These are phyloP conservation scores for Dryas alaskensis DNA, from an alignment of 306 rosid species.

Conservation along the genomic window DNA sequence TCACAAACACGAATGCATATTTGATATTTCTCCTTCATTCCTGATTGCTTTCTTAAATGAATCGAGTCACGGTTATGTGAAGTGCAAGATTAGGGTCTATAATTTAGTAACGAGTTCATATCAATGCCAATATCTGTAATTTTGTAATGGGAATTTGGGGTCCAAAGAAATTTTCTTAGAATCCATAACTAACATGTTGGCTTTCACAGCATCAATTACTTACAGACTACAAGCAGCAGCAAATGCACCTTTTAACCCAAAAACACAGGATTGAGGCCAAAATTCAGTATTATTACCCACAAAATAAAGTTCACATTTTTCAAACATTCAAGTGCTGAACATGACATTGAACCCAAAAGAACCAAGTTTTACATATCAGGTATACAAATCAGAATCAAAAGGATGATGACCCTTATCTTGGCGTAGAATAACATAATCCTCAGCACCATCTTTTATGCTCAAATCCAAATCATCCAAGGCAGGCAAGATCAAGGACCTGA, in stretches of 20 bases:
- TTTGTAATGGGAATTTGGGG: not conserved
- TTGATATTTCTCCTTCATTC: not conserved
- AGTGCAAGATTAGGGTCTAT: no score
- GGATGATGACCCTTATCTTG: conserved; percentile 43
- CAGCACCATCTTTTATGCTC: conserved; percentile 3
- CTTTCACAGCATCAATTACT: not conserved
- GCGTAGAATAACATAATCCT: conserved; percentile 27
- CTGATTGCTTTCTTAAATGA: conserved; percentile 16
- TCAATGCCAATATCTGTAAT: no score
- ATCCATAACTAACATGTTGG: no score
- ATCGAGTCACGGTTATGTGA: no score
- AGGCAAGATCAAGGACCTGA: conserved; percentile 43
- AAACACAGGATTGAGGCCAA: not conserved
- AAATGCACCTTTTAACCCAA: not conserved
- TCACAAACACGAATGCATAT: conserved; percentile 27
- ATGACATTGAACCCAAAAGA: not conserved
- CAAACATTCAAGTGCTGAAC: not conserved
- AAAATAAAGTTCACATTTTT: not conserved
- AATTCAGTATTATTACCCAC: not conserved
- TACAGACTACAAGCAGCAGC: not conserved
- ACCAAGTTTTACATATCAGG: conserved; percentile 30
- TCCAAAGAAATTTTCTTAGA: not conserved
- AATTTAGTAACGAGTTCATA: no score
- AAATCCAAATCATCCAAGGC: conserved; percentile 51
- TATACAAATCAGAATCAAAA: conserved; percentile 59